These are phyloP conservation scores for Metarhizium album DNA, from an alignment of 2,329 filamentous ascomycete genomes.

Conservation along the genomic window DNA sequence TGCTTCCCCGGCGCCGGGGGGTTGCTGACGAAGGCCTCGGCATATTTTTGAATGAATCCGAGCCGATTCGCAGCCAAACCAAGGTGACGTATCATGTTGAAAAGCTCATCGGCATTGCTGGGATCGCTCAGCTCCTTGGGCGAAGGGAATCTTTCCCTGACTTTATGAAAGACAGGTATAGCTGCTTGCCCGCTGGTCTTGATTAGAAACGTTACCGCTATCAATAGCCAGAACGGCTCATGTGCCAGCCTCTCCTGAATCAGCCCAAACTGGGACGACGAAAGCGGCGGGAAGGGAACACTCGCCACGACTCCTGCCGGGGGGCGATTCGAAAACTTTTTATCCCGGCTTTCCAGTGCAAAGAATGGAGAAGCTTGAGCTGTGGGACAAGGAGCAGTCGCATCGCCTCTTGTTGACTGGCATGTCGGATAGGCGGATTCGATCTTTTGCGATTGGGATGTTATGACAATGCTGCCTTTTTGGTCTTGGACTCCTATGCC, in stretches of 20 bases:
- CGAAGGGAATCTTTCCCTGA: constrained; percentile 60
- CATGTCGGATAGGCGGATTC: not conserved
- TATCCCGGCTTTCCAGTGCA: constrained; percentile 7
- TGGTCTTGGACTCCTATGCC: not conserved
- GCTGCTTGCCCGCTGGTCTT: constrained; percentile 64
- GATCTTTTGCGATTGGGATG: not conserved
- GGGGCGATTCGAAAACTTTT: constrained; percentile 20
- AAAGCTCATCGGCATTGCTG: constrained; percentile 38
- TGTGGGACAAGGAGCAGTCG: not conserved
- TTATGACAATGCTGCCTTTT: not conserved
- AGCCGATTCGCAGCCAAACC: constrained; percentile 62
- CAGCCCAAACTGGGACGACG: constrained; percentile 57
- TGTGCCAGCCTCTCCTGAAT: constrained; percentile 70
- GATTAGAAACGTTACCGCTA: constrained; percentile 78
- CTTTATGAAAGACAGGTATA: constrained; percentile 61
- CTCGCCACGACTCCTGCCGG: constrained; percentile 37
- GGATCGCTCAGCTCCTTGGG: constrained; percentile 48
- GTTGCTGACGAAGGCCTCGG: constrained; percentile 52
- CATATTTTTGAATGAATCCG: constrained; percentile 57
- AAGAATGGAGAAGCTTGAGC: constrained; percentile 23
- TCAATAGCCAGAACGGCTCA: constrained; percentile 68
- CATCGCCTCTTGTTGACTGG: not conserved
- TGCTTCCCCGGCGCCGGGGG: constrained; percentile 51
- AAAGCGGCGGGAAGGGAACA: constrained; percentile 58
- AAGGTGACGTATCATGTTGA: constrained; percentile 54